These are phyloP conservation scores for Meripilus lineatus DNA, from an alignment of 1,284 basidiomycete species.

Conservation along the genomic window DNA sequence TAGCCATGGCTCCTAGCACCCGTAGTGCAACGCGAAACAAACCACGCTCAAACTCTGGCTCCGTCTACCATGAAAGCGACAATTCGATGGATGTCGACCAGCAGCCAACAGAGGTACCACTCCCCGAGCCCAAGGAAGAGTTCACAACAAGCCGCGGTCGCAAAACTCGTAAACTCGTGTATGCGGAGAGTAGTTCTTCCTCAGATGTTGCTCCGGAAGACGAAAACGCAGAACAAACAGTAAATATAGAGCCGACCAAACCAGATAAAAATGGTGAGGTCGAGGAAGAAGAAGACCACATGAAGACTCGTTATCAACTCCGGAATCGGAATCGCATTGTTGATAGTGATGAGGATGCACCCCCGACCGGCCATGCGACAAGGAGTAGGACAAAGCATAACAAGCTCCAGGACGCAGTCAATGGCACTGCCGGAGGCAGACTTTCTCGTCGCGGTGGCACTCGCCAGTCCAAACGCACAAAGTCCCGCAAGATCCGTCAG, in stretches of 20 bases:
- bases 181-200: conserved; percentile 49
- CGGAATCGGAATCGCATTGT: conserved; percentile 21
- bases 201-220: conserved; percentile 38
- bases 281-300: conserved; percentile 31
- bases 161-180: conserved; percentile 37
- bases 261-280: conserved; percentile 32
- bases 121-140: background rate
- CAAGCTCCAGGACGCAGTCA: too few relatives aligned
- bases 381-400: conserved; percentile 33
- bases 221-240: conserved; percentile 23
- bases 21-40: background rate
- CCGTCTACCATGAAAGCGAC: conserved; percentile 7
- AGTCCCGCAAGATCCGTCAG: conserved; percentile 21
- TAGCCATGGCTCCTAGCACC: conserved; percentile 3
- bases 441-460: conserved; percentile 13
- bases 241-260: conserved; percentile 11
- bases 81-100: conserved; percentile 1
- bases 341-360: conserved; percentile 41
- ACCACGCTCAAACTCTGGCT: conserved; percentile 5
- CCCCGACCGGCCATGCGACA: conserved; percentile 27
- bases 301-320: conserved; percentile 22
- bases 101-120: background rate
- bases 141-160: conserved; percentile 40
- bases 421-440: too few relatives aligned
- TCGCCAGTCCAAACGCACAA: conserved; percentile 13